Percentiles rank a stretch among this genome's conserved stretches.
Evolutionary conservation across 2,329 filamentous ascomycete species (phyloP).

Genomic region (Aspergillus fischeri): DNA sequence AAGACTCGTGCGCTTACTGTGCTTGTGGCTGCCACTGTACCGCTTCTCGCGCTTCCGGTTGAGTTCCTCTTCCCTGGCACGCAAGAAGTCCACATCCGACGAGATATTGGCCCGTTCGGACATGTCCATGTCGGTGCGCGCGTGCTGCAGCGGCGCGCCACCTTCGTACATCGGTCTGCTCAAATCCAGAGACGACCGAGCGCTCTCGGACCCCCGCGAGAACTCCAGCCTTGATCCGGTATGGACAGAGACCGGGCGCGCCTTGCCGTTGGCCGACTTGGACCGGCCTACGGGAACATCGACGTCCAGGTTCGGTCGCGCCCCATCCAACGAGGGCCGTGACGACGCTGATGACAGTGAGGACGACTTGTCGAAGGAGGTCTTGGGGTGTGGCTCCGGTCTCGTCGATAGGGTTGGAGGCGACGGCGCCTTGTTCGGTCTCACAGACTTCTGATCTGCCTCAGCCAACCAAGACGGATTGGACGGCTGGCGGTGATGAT

Average conservation of each 20-base stretch:
- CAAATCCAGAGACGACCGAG: conserved; percentile 39
- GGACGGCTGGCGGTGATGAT: conserved; percentile 43
- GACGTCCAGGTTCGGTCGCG: conserved; percentile 62
- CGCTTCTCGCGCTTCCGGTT: conserved; percentile 55
- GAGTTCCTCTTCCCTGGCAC: conserved; percentile 65
- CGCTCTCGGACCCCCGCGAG: conserved; percentile 69
- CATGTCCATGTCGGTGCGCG: conserved; percentile 33
- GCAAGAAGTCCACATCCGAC: conserved; percentile 79
- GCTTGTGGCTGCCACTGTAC: conserved; percentile 55
- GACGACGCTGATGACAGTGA: conserved; percentile 56
- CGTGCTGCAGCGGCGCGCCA: conserved; percentile 29
- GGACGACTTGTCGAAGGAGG: conserved; percentile 46
- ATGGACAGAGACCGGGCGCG: conserved; percentile 76
- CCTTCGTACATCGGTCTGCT: conserved; percentile 33
- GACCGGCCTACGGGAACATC: conserved; percentile 56
- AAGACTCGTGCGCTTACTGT: conserved; percentile 69
- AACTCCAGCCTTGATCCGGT: conserved; percentile 80
- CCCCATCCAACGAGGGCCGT: conserved; percentile 67
- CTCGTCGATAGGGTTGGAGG: conserved; percentile 30
- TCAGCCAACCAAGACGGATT: conserved; percentile 46
- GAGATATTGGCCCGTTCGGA: conserved; percentile 55
- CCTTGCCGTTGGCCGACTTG: conserved; percentile 61
- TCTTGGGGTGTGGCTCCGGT: conserved; percentile 49
- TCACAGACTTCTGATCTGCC: conserved; percentile 17
- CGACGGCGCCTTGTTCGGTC: conserved; percentile 28